Evolutionary conservation across 768 basidiomycete species (phyloP).

Genomic region (Rhodotorula kratochvilovae): DNA sequence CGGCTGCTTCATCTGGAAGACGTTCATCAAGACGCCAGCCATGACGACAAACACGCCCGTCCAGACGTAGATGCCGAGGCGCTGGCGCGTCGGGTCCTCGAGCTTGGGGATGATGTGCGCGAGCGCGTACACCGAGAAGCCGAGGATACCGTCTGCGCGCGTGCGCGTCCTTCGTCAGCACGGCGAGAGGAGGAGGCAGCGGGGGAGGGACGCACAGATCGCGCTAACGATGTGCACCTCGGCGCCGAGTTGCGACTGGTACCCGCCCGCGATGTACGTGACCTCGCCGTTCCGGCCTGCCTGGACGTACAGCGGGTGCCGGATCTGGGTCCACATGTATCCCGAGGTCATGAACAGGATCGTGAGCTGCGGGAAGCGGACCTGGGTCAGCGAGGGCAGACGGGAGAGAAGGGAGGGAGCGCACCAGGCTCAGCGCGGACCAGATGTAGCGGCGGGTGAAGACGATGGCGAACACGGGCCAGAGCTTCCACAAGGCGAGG

Average conservation of each 20-base stretch:
- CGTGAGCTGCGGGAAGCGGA: constrained; percentile 51
- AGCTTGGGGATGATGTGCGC: constrained; percentile 63
- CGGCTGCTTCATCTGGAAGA: constrained; percentile 33
- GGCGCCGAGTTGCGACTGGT: constrained; percentile 83
- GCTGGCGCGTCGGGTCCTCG: constrained; percentile 70
- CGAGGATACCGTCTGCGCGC: constrained; percentile 74
- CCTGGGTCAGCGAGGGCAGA: constrained; percentile 32
- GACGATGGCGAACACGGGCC: constrained; percentile 57
- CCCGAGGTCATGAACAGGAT: constrained; percentile 84
- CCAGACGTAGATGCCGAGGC: constrained; percentile 86
- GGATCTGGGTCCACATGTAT: constrained; percentile 94
- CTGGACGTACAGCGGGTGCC: constrained; percentile 63
- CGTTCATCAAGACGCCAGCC: constrained; percentile 29
- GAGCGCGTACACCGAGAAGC: constrained; percentile 70
- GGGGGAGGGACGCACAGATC: constrained; percentile 62
- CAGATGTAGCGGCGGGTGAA: constrained; percentile 50
- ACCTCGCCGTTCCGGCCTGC: constrained; percentile 53
- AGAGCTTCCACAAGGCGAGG: constrained; percentile 55
- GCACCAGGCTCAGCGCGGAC: constrained; percentile 29
- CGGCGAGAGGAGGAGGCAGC: not conserved
- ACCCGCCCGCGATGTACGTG: constrained; percentile 78
- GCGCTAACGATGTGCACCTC: constrained; percentile 82
- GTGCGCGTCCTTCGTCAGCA: not conserved
- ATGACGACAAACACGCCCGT: constrained; percentile 46
- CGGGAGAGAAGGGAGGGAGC: constrained; percentile 39